Conservation (phyloP, 2,329 filamentous ascomycete species). For the Fusarium incarnatum region DNA sequence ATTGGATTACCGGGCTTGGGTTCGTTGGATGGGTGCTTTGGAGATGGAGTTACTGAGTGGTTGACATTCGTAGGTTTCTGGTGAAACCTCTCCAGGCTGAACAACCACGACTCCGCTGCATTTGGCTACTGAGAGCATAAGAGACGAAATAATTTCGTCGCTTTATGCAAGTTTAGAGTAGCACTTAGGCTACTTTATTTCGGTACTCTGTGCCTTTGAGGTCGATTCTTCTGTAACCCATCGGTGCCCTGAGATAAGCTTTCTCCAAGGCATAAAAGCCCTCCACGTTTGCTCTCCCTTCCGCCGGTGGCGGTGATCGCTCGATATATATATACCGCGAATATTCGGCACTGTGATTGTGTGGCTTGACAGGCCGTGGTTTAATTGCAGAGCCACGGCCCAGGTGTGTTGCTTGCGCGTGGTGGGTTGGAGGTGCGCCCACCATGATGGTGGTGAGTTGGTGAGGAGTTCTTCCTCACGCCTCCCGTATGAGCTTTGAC, state of each 20-base stretch:
- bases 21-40: constrained; percentile 46
- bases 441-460: not conserved
- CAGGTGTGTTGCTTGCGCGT: not conserved
- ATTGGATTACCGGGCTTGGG: constrained; percentile 45
- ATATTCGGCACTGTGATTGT: too few relatives aligned
- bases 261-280: not conserved
- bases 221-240: not conserved
- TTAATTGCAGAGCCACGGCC: not conserved
- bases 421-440: too few relatives aligned
- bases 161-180: not conserved
- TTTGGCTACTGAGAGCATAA: not conserved
- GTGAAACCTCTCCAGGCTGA: not conserved
- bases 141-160: not conserved
- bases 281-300: too few relatives aligned
- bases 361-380: not conserved
- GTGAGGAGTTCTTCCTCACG: not conserved
- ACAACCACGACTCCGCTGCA: not conserved
- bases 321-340: too few relatives aligned
- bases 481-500: too few relatives aligned
- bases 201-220: not conserved
- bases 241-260: not conserved
- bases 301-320: too few relatives aligned
- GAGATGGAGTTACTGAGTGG: constrained; percentile 28
- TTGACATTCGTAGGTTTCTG: not conserved
- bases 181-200: not conserved